phyloP scores from a whole-genome alignment of 2,329 filamentous ascomycete genomes.

The Zalaria obscura region DNA sequence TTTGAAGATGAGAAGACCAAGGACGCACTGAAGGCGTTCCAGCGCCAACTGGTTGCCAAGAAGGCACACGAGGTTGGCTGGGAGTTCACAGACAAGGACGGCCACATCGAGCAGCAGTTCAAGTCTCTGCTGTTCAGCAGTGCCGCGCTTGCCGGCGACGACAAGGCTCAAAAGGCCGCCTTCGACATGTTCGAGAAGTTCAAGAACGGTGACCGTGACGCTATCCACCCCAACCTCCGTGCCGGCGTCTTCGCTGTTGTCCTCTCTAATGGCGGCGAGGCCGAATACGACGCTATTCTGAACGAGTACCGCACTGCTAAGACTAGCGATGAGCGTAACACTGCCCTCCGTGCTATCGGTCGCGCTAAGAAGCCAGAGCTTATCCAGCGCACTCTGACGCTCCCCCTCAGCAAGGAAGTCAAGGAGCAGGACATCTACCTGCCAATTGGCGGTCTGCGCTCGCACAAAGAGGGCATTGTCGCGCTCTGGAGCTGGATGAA shows the following conservation, averaged over 20 bases:
- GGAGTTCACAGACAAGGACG: conserved; percentile 72
- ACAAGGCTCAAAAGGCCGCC: conserved; percentile 62
- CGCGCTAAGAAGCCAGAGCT: conserved; percentile 64
- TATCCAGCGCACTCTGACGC: conserved; percentile 63
- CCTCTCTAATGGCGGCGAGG: conserved; percentile 68
- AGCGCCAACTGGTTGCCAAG: conserved; percentile 59
- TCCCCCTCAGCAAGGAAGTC: conserved; percentile 67
- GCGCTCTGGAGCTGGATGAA: conserved; percentile 75
- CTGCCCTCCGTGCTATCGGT: conserved; percentile 70
- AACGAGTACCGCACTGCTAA: conserved; percentile 61
- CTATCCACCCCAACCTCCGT: conserved; percentile 84
- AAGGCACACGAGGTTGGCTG: conserved; percentile 83
- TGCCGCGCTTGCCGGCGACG: conserved; percentile 68
- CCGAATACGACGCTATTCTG: conserved; percentile 71
- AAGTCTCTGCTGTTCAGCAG: conserved; percentile 81
- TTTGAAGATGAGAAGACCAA: conserved; percentile 65
- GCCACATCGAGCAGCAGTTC: conserved; percentile 86
- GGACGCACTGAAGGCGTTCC: conserved; percentile 70
- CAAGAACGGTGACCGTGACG: conserved; percentile 59
- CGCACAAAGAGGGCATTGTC: conserved; percentile 62
- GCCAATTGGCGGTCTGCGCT: conserved; percentile 64
- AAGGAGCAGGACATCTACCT: conserved; percentile 94
- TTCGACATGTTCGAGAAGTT: conserved; percentile 87
- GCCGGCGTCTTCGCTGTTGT: conserved; percentile 76
- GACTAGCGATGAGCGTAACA: conserved; percentile 82